Base-by-base conservation (phyloP, 116 monocot genomes). In the Posidonia oceanica region DNA sequence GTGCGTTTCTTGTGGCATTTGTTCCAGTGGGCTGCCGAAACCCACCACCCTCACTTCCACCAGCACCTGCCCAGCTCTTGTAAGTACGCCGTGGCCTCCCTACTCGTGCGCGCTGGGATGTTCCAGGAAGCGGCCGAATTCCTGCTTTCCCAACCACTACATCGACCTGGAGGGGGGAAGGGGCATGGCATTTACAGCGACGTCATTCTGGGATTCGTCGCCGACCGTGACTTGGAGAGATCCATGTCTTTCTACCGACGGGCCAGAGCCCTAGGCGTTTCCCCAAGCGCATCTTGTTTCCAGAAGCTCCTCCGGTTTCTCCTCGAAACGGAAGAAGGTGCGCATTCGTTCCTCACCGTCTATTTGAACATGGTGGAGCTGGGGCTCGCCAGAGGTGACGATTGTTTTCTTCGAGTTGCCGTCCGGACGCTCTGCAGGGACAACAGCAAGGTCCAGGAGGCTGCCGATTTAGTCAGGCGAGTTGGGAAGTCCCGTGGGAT, bases 41-140 rank as follows among this genome's bases (percentile, higher is more conserved):
- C 20, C n/a, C 65, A 41, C 39, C 39, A 20, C 39, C 40, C 65
- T 60, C 60, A 67, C 17, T 76, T 67, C 41, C 89, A 89, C 63
- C 58, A 44, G 16, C 97, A 97, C 70, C 83, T 89, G 3, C 82
- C 91, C 1, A 77, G 36, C 54, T 82, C 92, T 54, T 83, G 81
- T 74, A 15, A 11, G 36, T 75, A 85, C 48, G 51, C 80, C 54
- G 76, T 92, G 85, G 52, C 76, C 22, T 80, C 81, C 3, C 65
- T 89, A 74, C 92, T 97, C 42, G 59, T 78, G 17, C 56, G 67
- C 8, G 78, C 78, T 44, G 69, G 67, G n/a, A 81, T 85, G 81
- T 58, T 82, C 53, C 41, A 20, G 14, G 82, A 87, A 36, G 97
- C 29, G 29, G 29, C 87, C 0, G 85, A 88, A 58, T 80, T 70